Percentiles rank a stretch among this genome's conserved stretches.
Conservation (phyloP, 2,329 filamentous ascomycete genomes). For the Neophaeococcomyces aloes region DNA sequence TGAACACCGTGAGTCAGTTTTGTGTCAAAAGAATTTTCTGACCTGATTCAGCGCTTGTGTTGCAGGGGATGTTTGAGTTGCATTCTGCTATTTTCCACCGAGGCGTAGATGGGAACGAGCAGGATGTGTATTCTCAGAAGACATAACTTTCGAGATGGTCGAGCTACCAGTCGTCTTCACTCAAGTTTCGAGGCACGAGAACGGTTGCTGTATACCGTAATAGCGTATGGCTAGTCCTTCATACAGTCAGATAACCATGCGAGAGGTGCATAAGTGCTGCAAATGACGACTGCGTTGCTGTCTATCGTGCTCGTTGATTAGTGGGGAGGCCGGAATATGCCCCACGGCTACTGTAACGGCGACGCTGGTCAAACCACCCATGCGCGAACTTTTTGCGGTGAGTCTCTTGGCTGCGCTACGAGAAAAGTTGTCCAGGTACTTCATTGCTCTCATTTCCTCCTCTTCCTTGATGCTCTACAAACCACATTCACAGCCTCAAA, state of each 20-base stretch:
- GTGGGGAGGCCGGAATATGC: neutral
- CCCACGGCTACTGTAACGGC: neutral
- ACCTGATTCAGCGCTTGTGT: neutral
- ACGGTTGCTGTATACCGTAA: slow-evolving; percentile 5
- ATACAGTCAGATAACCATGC: neutral
- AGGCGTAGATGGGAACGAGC: too few relatives aligned
- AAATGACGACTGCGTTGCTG: slow-evolving; percentile 8
- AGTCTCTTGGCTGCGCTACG: slow-evolving; percentile 8
- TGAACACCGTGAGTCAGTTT: neutral
- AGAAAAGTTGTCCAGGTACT: slow-evolving; percentile 7
- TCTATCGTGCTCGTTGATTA: neutral
- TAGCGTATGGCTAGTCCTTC: neutral
- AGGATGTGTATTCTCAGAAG: neutral
- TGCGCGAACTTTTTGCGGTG: slow-evolving; percentile 6
- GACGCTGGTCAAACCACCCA: neutral
- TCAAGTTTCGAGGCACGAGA: slow-evolving; percentile 4
- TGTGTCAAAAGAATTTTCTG: neutral
- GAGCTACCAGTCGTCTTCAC: neutral
- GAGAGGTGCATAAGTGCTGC: slow-evolving; percentile 2
- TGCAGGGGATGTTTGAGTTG: neutral
- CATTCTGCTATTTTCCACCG: too few relatives aligned
- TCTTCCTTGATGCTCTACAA: slow-evolving; percentile 19
- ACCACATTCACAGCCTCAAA: slow-evolving; percentile 19
- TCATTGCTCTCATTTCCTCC: slow-evolving; percentile 16
- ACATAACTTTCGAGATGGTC: neutral